A percentile compares a stretch with the other conserved stretches of the same genome.
phyloP scores from a whole-genome alignment of 2,329 filamentous ascomycete genomes.

The Fusarium kyushuense region DNA sequence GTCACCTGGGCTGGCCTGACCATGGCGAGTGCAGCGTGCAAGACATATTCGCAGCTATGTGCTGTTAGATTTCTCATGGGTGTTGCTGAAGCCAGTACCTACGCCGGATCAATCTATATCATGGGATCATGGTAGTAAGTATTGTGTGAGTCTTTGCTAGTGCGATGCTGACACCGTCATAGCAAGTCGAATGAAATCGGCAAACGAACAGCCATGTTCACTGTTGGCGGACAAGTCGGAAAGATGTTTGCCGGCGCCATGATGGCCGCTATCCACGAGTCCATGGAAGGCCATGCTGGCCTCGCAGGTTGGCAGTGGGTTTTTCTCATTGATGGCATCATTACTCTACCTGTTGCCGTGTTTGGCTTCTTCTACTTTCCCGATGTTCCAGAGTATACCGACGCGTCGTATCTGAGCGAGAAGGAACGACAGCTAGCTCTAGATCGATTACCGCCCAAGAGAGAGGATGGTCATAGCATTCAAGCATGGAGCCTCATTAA shows the following conservation, averaged over 20 bases:
- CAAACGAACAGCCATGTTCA: constrained; percentile 70
- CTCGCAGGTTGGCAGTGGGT: constrained; percentile 63
- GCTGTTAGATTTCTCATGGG: constrained; percentile 47
- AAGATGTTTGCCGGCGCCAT: constrained; percentile 70
- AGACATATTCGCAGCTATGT: constrained; percentile 48
- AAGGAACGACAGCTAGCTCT: constrained; percentile 52
- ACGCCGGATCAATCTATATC: constrained; percentile 52
- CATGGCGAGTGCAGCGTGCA: constrained; percentile 51
- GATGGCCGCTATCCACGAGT: constrained; percentile 58
- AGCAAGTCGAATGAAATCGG: constrained; percentile 64
- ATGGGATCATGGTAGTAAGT: constrained; percentile 63
- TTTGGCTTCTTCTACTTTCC: constrained; percentile 44
- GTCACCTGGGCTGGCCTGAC: constrained; percentile 70
- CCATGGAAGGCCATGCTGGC: constrained; percentile 56
- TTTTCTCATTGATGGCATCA: constrained; percentile 41
- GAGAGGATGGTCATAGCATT: constrained; percentile 52
- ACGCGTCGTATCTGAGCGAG: constrained; percentile 52
- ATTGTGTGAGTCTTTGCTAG: rapidly evolving
- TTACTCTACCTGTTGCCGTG: constrained; percentile 35
- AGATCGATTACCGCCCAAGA: constrained; percentile 50
- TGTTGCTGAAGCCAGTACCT: constrained; percentile 47
- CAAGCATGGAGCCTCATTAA: constrained; percentile 47
- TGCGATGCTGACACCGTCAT: rapidly evolving
- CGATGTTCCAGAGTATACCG: constrained; percentile 51
- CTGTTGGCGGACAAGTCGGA: constrained; percentile 66